Base-by-base conservation (phyloP, 1,284 basidiomycete genomes). In the Xerocomus minutiporus region DNA sequence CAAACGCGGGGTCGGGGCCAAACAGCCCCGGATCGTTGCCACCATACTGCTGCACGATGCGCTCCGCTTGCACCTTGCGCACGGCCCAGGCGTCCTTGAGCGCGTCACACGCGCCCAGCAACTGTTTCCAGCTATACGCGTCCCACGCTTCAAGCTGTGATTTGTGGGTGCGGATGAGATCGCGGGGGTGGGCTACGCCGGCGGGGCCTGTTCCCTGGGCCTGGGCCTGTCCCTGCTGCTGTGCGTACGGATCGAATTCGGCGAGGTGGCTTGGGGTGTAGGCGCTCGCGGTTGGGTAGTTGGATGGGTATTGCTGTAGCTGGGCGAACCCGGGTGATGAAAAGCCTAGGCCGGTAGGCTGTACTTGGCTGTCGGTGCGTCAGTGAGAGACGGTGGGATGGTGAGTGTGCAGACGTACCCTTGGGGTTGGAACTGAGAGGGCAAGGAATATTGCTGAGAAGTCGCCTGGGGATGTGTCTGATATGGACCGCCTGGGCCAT, bases 81-180 rank as follows among this genome's bases (percentile, higher is more conserved):
- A 47, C 55, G 29, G 74, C 73, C 82, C 82, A 84, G 8, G 77
- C 72, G 32, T 65, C 65, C 61, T 78, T 80, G 57, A 84, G 70
- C n/a, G 67, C 66, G 55, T 82, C 79, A 54, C 82, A 82, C 0
- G 73, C 57, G 48, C 63, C 61, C 15, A 83, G 61, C 36, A 82
- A 67, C 63, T 82, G 80, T 63, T 78, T 84, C 82, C 82, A 84
- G 9, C 79, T 69, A 49, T 74, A 75, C 5, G 62, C 32, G 54
- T 84, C 80, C 82, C 82, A 84, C 6, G 73, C 71, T 55, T 84
- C 82, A 25, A 84, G 71, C 60, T 77, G 75, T 0, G 63, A 57
- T 53, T 83, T 84, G 61, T 83, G 75, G 1, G 64, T 66, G 32
- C 78, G 77, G 51, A 85, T 76, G 53, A 73, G 75, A 42, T 83